These are phyloP conservation scores for Quercus phellos DNA, from an alignment of 331 rosid species.

Conservation along the genomic window DNA sequence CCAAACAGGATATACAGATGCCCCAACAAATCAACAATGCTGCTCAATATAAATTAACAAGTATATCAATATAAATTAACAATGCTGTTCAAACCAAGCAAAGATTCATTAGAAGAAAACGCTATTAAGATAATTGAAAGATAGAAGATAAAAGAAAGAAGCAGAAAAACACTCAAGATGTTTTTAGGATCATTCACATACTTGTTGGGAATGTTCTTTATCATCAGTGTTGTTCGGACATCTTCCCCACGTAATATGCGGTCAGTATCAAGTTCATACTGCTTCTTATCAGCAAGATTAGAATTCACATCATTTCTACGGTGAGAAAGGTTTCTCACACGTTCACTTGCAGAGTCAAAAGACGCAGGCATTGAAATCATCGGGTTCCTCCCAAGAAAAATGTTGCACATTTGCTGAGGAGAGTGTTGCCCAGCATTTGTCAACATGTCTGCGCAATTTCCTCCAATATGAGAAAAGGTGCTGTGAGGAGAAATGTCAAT, in stretches of 20 bases:
- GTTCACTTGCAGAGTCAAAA: constrained; percentile 59
- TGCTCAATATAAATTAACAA: not conserved
- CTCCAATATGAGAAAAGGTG: constrained; percentile 62
- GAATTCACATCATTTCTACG: constrained; percentile 66
- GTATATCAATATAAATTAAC: not conserved
- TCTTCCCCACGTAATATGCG: constrained; percentile 70
- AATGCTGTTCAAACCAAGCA: not conserved
- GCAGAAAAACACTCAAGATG: constrained; percentile 11
- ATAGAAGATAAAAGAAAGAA: constrained; percentile 13
- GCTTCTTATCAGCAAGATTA: constrained; percentile 62
- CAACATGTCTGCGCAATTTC: constrained; percentile 53
- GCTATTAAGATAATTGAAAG: not conserved
- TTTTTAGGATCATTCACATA: constrained; percentile 30
- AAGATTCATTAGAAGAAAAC: not conserved
- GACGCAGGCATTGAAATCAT: constrained; percentile 54
- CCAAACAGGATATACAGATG: not conserved
- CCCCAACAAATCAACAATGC: not conserved
- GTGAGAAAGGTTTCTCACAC: constrained; percentile 59
- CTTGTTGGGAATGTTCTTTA: constrained; percentile 89
- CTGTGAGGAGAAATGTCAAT: constrained; percentile 46
- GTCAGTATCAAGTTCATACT: constrained; percentile 69
- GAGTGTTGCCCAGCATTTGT: constrained; percentile 53
- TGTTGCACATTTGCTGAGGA: constrained; percentile 56
- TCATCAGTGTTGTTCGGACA: constrained; percentile 76
- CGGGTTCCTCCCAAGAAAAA: constrained; percentile 63